These are phyloP conservation scores for Cystobasidium sp. DNA, from an alignment of 1,284 basidiomycete species.

Conservation along the genomic window DNA sequence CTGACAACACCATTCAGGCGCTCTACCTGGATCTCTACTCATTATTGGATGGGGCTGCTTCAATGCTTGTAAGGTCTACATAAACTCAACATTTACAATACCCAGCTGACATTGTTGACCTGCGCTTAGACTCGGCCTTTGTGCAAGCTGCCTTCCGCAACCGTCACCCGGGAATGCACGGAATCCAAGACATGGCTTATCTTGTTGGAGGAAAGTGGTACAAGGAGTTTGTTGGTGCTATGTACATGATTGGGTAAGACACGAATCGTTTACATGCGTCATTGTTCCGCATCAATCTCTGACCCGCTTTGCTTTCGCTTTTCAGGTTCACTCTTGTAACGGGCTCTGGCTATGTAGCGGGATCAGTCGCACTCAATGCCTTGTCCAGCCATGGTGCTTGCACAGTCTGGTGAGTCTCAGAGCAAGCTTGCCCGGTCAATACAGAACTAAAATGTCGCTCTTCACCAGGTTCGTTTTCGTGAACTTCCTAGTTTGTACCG, in stretches of 20 bases:
- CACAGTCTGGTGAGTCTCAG: conserved; percentile 63
- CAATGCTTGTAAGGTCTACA: background rate
- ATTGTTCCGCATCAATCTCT: background rate
- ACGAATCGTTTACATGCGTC: background rate
- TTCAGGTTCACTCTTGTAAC: conserved; percentile 10
- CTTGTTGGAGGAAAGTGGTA: conserved; percentile 38
- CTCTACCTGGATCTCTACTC: conserved; percentile 12
- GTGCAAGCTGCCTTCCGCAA: conserved; percentile 28
- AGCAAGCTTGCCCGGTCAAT: conserved; percentile 46
- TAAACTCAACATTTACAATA: background rate
- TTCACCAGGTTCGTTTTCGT: conserved; percentile 26
- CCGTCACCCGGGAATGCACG: conserved; percentile 36
- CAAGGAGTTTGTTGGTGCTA: conserved; percentile 4
- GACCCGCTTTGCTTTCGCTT: conserved; percentile 6
- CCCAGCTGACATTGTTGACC: background rate
- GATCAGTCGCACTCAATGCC: conserved; percentile 62
- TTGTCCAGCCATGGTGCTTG: conserved; percentile 64
- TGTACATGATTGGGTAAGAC: background rate
- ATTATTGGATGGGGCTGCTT: conserved; percentile 19
- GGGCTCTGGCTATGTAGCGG: conserved; percentile 51
- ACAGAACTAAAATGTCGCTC: background rate
- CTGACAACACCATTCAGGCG: background rate
- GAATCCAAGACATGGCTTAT: conserved; percentile 38
- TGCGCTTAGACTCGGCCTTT: background rate
- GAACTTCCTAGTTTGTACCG: conserved; percentile 30